Base-by-base conservation (phyloP, 768 basidiomycete genomes). In the Macrocybe gigantea region DNA sequence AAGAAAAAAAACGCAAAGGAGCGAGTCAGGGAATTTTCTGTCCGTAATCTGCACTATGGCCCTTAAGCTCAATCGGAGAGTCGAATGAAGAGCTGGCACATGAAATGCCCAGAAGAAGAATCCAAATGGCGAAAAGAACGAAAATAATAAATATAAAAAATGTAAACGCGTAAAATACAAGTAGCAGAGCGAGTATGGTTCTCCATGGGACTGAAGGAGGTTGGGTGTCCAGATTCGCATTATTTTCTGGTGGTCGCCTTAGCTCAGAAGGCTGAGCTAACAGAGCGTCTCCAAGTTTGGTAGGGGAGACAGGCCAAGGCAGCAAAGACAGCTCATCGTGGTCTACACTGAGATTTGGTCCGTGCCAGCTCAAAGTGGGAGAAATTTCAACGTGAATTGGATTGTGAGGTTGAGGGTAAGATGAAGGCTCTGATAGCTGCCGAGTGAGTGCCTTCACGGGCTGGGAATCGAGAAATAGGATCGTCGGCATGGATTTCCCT, bases 371-470 rank as follows among this genome's bases (percentile, higher is more conserved):
- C 22, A 22, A 22, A 22, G 22, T 22, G 4, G 22, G 22, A 22
- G 43, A 33, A 44, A 46, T 8, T 2, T 35, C 34, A 33, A 9
- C 11, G 30, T 37, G 10, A 8, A 34, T 7, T 33, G 6, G 12
- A 32, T 30, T 33, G 22, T n/a, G 32, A 34, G 22, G 12, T 22
- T 38, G 11, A 10, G 36, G 22, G 14, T 49, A 29, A 30, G 34
- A 15, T 42, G 45, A 47, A 15, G 43, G 41, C 13, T 48, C 39
- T 1, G 13, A 30, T 52, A 38, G 3, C 49, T 49, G 31, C 38
- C 39, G 13, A 39, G 38, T 6, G 49, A 12, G 7, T 45, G 44
- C 34, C 36, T 44, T 9, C 47, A 34, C 2, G 33, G 33, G 33
- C 47, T 48, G 3, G 49, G 30, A 8, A 46, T 29, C n/a, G 3